Evolutionary conservation across 495 filamentous ascomycete genomes (phyloP).

Genomic region (Aspergillus kassunensis): DNA sequence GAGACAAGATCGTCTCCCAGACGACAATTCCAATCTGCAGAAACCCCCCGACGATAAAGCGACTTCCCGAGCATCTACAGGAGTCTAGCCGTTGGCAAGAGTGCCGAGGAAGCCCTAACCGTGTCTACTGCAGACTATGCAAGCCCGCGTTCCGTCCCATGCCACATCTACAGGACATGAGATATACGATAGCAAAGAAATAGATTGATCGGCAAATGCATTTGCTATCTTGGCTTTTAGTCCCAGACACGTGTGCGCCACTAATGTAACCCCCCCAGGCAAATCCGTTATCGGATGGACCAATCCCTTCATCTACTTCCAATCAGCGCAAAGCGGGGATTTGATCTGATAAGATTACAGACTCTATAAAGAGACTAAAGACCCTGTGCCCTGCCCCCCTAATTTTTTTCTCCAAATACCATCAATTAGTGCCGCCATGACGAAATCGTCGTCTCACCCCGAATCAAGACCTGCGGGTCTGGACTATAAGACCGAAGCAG

Average conservation of each 20-base stretch:
- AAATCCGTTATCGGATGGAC: neutral
- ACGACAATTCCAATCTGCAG: neutral
- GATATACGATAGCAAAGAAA: neutral
- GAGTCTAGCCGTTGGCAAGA: neutral
- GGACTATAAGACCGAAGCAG: slow-evolving; percentile 3
- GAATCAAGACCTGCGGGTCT: neutral
- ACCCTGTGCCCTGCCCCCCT: neutral
- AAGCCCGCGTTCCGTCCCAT: neutral
- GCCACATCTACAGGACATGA: neutral
- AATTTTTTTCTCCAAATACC: too few species aligned
- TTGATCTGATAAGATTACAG: slow-evolving; percentile 7
- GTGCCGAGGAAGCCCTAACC: slow-evolving; percentile 1
- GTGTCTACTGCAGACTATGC: slow-evolving; percentile 1
- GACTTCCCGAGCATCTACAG: neutral
- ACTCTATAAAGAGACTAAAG: too few species aligned
- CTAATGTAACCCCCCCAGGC: neutral
- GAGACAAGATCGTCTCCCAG: too few species aligned
- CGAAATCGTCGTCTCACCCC: slow-evolving; percentile 3
- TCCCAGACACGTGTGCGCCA: neutral
- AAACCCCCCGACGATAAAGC: too few species aligned
- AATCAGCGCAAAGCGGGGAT: neutral
- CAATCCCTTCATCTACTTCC: too few species aligned
- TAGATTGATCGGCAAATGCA: neutral
- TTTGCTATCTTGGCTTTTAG: neutral
- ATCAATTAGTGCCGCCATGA: too few species aligned